A percentile compares a stretch with the other conserved stretches of the same genome.
Evolutionary conservation across 768 basidiomycete genomes (phyloP).

Genomic region (Tulasnella sp.): DNA sequence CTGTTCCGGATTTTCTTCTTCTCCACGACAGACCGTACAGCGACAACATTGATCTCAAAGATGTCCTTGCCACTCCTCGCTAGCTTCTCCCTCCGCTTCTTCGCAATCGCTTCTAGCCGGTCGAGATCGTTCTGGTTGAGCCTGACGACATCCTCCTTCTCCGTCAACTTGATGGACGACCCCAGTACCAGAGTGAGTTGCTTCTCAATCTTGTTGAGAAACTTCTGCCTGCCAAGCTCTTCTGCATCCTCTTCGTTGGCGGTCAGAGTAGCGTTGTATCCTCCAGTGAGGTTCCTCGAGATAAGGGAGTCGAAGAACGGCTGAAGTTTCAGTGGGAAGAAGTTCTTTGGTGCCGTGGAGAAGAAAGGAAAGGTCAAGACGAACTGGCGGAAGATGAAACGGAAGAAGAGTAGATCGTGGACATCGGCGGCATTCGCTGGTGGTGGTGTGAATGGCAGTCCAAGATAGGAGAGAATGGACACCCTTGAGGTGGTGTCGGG

Average conservation of each 20-base stretch:
- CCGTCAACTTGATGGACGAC: constrained; percentile 69
- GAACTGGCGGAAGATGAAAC: constrained; percentile 85
- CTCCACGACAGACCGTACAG: constrained; percentile 71
- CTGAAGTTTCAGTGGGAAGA: constrained; percentile 91
- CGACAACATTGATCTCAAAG: constrained; percentile 87
- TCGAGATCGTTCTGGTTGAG: constrained; percentile 77
- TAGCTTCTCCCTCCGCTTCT: constrained; percentile 38
- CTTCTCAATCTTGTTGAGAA: constrained; percentile 72
- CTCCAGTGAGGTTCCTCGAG: constrained; percentile 55
- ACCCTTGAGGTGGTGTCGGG: constrained; percentile 34
- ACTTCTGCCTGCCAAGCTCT: constrained; percentile 49
- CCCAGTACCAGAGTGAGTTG: constrained; percentile 73
- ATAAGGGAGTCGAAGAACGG: constrained; percentile 81
- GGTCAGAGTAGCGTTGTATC: constrained; percentile 14
- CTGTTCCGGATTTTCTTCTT: constrained; percentile 78
- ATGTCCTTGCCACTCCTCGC: constrained; percentile 39
- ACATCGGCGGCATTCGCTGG: constrained; percentile 36
- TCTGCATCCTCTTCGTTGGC: constrained; percentile 37
- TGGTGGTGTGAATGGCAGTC: constrained; percentile 70
- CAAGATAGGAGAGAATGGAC: constrained; percentile 76
- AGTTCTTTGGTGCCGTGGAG: constrained; percentile 73
- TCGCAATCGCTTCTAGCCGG: constrained; percentile 60
- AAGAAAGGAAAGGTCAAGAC: constrained; percentile 94
- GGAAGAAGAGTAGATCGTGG: constrained; percentile 76
- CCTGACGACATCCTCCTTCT: constrained; percentile 81